phyloP scores from a whole-genome alignment of 2,329 filamentous ascomycete genomes.

The Camillea tinctor region DNA sequence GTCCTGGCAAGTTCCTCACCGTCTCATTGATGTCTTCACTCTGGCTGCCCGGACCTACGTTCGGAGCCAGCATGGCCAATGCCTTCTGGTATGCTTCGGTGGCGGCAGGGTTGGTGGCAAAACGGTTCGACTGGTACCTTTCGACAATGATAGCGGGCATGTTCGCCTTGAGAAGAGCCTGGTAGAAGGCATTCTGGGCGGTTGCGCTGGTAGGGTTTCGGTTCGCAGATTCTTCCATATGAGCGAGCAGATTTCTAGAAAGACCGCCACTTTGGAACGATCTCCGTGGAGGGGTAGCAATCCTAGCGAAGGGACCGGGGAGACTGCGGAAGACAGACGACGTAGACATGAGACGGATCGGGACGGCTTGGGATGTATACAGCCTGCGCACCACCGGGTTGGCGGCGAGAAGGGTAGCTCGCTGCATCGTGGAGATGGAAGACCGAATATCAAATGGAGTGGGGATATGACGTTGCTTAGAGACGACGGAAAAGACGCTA shows the following conservation, averaged over 20 bases:
- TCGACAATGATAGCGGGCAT: slow-evolving; percentile 93
- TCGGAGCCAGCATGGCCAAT: slow-evolving; percentile 45
- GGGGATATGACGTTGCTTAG: slow-evolving; percentile 19
- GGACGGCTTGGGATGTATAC: slow-evolving; percentile 18
- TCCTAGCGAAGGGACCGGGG: slow-evolving; percentile 13
- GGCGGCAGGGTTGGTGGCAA: slow-evolving; percentile 75
- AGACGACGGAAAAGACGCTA: slow-evolving; percentile 11
- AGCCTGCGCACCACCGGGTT: slow-evolving; percentile 29
- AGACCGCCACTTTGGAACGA: slow-evolving; percentile 48
- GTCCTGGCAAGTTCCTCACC: slow-evolving; percentile 36
- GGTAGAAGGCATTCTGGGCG: slow-evolving; percentile 91
- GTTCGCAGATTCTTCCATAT: slow-evolving; percentile 88
- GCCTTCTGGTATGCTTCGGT: slow-evolving; percentile 79
- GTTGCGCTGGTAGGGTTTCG: slow-evolving; percentile 84
- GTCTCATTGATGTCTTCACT: slow-evolving; percentile 22
- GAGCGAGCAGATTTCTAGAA: slow-evolving; percentile 69
- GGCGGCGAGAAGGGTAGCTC: slow-evolving; percentile 29
- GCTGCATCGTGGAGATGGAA: slow-evolving; percentile 32
- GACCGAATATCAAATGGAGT: slow-evolving; percentile 33
- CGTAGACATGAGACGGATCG: slow-evolving; percentile 28
- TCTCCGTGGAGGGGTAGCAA: slow-evolving; percentile 30
- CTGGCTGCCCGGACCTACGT: slow-evolving; percentile 30
- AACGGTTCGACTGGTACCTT: slow-evolving; percentile 81
- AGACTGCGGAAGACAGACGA: slow-evolving; percentile 18
- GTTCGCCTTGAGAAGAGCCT: slow-evolving; percentile 83